Evolutionary conservation across 306 rosid genomes (phyloP), one percentile per base, ranked within the genome.

Genomic region (Carpinus fangiana): DNA sequence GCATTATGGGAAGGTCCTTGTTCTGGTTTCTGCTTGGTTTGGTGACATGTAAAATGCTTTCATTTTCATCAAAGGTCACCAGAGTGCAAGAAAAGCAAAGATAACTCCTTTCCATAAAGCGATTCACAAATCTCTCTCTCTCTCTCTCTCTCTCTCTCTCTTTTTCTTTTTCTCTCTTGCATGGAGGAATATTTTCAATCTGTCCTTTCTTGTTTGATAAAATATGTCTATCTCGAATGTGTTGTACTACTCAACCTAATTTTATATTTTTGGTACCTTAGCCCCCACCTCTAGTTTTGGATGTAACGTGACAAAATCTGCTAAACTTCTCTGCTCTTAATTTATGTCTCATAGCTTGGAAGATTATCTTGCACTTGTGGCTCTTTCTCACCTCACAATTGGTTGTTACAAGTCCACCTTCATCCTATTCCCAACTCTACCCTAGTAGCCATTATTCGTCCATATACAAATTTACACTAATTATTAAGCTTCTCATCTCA

Each of bases 1-100:
- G 20, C 85, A 80, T 80, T 78, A 56, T 72, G 55, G 82, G 83
- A 85, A 85, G 81, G 76, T 74, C 90, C 77, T 89, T 78, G 60
- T 74, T 71, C 83, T 73, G 72, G 75, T 72, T 72, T 64, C 72
- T 81, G 84, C 78, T 79, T 71, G 69, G 73, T 81, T 75, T 59
- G 36, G 74, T 69, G 77, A 59, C 82, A 73, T 55, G 83, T 74
- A 59, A 81, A 80, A 64, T 79, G 75, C 78, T 77, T 62, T 86
- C 81, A 57, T 79, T 81, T 84, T 82, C 86, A 74, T 73, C 82
- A 68, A 83, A 72, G 75, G 77, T 78, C 68, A 68, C 13, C 10
- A 45, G 59, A 56, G 55, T 68, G 48, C 73, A 73, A 54, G 68
- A 78, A 20, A 28, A 11, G 53, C 74, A 72, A 78, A 75, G 64